Base-by-base conservation (phyloP, 1,139 yeast species). In the Taphrina betulina region DNA sequence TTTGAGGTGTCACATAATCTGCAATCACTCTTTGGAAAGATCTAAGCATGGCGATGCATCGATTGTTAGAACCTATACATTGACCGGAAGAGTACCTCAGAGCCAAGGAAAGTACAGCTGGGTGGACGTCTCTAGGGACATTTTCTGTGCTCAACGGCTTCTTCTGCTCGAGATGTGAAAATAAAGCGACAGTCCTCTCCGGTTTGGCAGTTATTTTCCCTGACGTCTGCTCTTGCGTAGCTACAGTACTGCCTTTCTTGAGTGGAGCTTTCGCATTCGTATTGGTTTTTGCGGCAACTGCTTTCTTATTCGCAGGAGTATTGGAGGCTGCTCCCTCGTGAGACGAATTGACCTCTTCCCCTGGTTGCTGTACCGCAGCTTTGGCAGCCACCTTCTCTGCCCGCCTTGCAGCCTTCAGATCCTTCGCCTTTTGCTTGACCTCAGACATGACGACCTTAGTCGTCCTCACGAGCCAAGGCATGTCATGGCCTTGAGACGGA, bases 61-160 rank as follows among this genome's bases (percentile, higher is more conserved):
- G 78, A 26, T 87, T 83, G 12, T 82, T 85, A 0, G 96, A 88
- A 0, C 99, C 99, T 20, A 90, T 95, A 44, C 90, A 80, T 63
- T 83, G 80, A 69, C 88, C 90, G 44, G 88, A 82, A 8, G 96
- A 85, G 63, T 83, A 82, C 65, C 86, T 85, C 62, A 88, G 79
- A 1, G 95, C 84, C 61, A 94, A 75, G 19, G 89, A 76, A 53
- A 89, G 74, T 43, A 92, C 82, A 0, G 87, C 81, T 0, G 97
- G 97, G 69, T 94, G 98, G 19, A 92, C 88, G 54, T 86, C 80
- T 60, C 82, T 81, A 67, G 65, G 66, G 31, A 65, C 71, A 33
- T 60, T 64, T 20, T 68, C 64, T 2, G 68, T 65, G 1, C 35
- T 72, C 60, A 44, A 62, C 58, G 57, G 63, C 53, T 22, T 59